A percentile compares a stretch with the other conserved stretches of the same genome.
These are phyloP conservation scores for Aspergillus heteromorphus DNA, from an alignment of 495 filamentous ascomycete species.

Conservation along the genomic window DNA sequence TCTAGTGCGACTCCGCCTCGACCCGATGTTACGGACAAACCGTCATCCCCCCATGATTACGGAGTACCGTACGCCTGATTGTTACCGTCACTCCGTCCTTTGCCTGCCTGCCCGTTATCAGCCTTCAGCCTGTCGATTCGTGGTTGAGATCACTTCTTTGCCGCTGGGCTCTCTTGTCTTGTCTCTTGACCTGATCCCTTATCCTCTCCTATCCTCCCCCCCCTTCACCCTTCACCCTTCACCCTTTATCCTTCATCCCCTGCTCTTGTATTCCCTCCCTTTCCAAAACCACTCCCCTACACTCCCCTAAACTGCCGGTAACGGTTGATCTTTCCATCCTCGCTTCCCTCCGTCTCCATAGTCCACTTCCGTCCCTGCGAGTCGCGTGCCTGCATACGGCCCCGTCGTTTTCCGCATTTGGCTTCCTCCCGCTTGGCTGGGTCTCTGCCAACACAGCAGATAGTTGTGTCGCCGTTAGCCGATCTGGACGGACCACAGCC, in stretches of 20 bases:
- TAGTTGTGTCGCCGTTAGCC: not conserved
- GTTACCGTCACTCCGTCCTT: conserved; percentile 15
- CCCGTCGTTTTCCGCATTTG: conserved; percentile 16
- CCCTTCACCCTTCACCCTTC: not conserved
- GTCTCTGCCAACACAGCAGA: conserved; percentile 18
- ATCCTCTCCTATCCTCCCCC: not conserved
- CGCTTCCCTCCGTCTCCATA: not conserved
- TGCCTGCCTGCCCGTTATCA: conserved; percentile 1
- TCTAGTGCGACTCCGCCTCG: not conserved
- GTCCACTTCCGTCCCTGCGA: conserved; percentile 4
- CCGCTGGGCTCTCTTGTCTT: too few species aligned
- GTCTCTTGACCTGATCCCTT: not conserved
- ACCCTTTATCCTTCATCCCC: conserved; percentile 14
- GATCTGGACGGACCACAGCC: not conserved
- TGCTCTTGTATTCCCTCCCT: not conserved
- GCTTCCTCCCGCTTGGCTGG: conserved; percentile 7
- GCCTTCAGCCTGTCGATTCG: not conserved
- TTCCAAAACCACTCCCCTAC: not conserved
- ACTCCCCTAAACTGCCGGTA: conserved; percentile 1
- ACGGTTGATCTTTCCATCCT: not conserved
- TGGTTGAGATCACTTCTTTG: conserved; percentile 10
- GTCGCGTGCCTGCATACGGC: conserved; percentile 31
- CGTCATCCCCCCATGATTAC: not conserved
- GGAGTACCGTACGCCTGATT: not conserved
- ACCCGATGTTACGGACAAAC: conserved; percentile 10